phyloP scores from a whole-genome alignment of 805 yeast species.

The Schwanniomyces polymorphus region DNA sequence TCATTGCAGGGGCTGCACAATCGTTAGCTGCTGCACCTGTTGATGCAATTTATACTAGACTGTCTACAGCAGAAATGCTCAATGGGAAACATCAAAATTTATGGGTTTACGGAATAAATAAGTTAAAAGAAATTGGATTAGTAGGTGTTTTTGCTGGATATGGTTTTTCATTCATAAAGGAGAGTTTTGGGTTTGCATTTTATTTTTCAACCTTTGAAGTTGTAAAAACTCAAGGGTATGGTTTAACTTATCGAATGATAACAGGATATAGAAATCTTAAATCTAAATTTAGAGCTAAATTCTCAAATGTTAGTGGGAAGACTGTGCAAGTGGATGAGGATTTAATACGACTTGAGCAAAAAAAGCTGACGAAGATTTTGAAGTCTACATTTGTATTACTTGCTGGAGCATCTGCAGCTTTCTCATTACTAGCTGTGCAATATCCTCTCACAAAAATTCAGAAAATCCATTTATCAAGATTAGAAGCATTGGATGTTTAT shows the following conservation, averaged over 20 bases:
- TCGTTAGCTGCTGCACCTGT: slow-evolving; percentile 92
- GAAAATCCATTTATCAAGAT: slow-evolving; percentile 70
- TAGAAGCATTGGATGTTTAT: slow-evolving; percentile 76
- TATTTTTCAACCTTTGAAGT: slow-evolving; percentile 81
- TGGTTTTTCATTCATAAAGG: slow-evolving; percentile 74
- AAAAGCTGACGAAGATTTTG: slow-evolving; percentile 48
- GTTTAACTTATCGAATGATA: slow-evolving; percentile 45
- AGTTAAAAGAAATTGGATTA: slow-evolving; percentile 71
- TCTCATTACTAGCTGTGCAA: slow-evolving; percentile 72
- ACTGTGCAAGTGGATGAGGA: slow-evolving; percentile 19
- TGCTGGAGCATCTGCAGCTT: slow-evolving; percentile 89
- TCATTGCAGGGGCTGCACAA: slow-evolving; percentile 82
- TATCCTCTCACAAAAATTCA: slow-evolving; percentile 83
- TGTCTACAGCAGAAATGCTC: slow-evolving; percentile 71
- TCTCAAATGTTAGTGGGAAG: slow-evolving; percentile 8
- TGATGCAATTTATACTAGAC: slow-evolving; percentile 85
- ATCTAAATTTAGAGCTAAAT: slow-evolving; percentile 12
- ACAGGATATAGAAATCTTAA: slow-evolving; percentile 44
- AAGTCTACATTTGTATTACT: slow-evolving; percentile 68
- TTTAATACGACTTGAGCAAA: slow-evolving; percentile 27
- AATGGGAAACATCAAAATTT: slow-evolving; percentile 65
- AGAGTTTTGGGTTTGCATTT: slow-evolving; percentile 77
- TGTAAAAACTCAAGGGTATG: slow-evolving; percentile 68
- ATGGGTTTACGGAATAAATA: slow-evolving; percentile 73
- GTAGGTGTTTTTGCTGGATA: slow-evolving; percentile 90